A percentile compares a stretch with the other conserved stretches of the same genome.
Evolutionary conservation across 2,329 filamentous ascomycete species (phyloP).

Genomic region (Pseudogymnoascus verrucosus): DNA sequence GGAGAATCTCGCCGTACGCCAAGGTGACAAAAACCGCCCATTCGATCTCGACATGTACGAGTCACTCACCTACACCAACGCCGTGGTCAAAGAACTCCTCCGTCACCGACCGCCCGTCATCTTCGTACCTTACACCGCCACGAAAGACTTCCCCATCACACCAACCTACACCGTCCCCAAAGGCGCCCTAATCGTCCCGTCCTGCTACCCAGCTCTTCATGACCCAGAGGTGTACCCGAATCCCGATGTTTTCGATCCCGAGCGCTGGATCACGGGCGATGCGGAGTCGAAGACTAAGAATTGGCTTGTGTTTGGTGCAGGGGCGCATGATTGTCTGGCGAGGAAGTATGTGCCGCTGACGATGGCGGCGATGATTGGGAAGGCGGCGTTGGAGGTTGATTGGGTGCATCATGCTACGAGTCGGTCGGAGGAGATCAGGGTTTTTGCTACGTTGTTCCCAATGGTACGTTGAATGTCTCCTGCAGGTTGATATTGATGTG

Average conservation of each 20-base stretch:
- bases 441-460: background rate
- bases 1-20: constrained; percentile 39
- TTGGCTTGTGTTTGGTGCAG: constrained; percentile 46
- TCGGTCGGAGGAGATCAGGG: constrained; percentile 39
- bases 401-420: constrained; percentile 43
- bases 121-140: constrained; percentile 44
- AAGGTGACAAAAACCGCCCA: constrained; percentile 33
- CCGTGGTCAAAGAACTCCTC: constrained; percentile 46
- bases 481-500: background rate
- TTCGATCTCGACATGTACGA: constrained; percentile 41
- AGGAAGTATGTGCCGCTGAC: constrained; percentile 41
- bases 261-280: constrained; percentile 45
- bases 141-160: constrained; percentile 39
- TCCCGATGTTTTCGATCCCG: constrained; percentile 41
- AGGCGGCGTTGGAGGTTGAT: constrained; percentile 41
- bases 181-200: constrained; percentile 42
- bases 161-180: constrained; percentile 41
- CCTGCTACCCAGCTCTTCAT: constrained; percentile 44
- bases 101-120: constrained; percentile 46
- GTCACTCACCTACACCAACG: constrained; percentile 42
- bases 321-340: constrained; percentile 43
- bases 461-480: background rate
- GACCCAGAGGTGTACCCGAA: constrained; percentile 40
- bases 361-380: constrained; percentile 46
- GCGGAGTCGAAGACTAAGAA: constrained; percentile 44